Percentiles rank a stretch among this genome's conserved stretches.
Evolutionary conservation across 441 rosid species (phyloP).

Genomic region (Omphalea diandra): DNA sequence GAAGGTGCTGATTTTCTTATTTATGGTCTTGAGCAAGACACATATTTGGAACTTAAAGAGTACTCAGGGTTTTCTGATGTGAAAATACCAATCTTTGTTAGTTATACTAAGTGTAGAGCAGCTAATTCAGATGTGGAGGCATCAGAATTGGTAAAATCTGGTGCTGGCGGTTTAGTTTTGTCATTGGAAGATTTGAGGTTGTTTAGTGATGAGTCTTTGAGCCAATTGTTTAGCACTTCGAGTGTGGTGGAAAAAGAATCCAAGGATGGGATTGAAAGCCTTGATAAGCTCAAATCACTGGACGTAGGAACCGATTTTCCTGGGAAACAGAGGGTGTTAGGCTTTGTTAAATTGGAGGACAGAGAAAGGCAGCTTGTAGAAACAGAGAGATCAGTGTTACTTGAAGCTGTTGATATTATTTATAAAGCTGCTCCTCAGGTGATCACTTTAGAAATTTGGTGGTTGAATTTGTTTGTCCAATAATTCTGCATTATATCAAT

Average conservation of each 20-base stretch:
- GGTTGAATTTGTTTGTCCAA: conserved; percentile 40
- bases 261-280: conserved; percentile 28
- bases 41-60: conserved; percentile 30
- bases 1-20: conserved; percentile 98
- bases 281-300: conserved; percentile 19
- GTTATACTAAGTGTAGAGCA: conserved; percentile 27
- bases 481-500: conserved; percentile 24
- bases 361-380: conserved; percentile 66
- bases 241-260: conserved; percentile 27
- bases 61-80: conserved; percentile 49
- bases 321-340: conserved; percentile 36
- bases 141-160: conserved; percentile 41
- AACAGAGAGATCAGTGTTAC: conserved; percentile 63
- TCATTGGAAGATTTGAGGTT: conserved; percentile 65
- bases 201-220: conserved; percentile 48
- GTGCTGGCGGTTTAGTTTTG: conserved; percentile 81
- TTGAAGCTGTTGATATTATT: conserved; percentile 59
- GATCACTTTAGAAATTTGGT: conserved; percentile 55
- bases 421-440: conserved; percentile 95
- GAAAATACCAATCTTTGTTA: conserved; percentile 62
- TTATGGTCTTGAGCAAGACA: conserved; percentile 38
- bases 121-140: conserved; percentile 30
- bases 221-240: conserved; percentile 40
- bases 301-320: conserved; percentile 29
- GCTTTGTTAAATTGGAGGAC: conserved; percentile 66